Percentiles rank a stretch among this genome's conserved stretches.
Evolutionary conservation across 2,329 filamentous ascomycete genomes (phyloP).

Genomic region (Aspergillus intermedius): DNA sequence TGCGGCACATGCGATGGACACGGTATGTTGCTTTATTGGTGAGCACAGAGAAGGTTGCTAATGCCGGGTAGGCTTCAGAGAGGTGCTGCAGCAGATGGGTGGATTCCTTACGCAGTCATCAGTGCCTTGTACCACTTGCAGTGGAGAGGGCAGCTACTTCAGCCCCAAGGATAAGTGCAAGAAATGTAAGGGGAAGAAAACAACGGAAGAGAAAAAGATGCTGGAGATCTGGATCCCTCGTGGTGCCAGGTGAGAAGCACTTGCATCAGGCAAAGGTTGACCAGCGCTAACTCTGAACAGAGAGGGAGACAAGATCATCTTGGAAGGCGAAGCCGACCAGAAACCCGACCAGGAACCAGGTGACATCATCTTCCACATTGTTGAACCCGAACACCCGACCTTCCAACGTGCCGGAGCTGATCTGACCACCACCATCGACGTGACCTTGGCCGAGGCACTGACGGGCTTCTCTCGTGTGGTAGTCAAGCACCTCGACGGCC

Average conservation of each 20-base stretch:
- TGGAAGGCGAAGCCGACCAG: constrained; percentile 93
- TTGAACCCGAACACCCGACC: constrained; percentile 70
- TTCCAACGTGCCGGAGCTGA: constrained; percentile 83
- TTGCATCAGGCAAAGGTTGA: constrained; percentile 1
- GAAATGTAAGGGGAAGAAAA: constrained; percentile 93
- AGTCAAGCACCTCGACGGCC: constrained; percentile 84
- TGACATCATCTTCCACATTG: constrained; percentile 83
- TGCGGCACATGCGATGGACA: constrained; percentile 80
- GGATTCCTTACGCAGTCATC: constrained; percentile 77
- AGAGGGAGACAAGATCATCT: constrained; percentile 78
- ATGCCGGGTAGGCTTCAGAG: constrained; percentile 52
- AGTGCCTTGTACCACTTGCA: constrained; percentile 74
- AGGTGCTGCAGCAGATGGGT: constrained; percentile 74
- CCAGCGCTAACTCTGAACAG: constrained; percentile 24
- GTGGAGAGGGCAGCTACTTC: constrained; percentile 76
- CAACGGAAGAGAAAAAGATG: constrained; percentile 82
- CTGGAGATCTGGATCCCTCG: constrained; percentile 93
- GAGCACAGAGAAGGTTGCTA: background rate
- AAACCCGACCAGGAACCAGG: constrained; percentile 81
- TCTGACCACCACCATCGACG: constrained; percentile 70
- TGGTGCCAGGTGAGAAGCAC: constrained; percentile 56
- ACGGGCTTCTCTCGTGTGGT: constrained; percentile 87
- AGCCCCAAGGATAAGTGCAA: constrained; percentile 98
- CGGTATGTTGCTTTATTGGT: constrained; percentile 40
- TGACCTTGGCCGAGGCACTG: constrained; percentile 77